Evolutionary conservation across 2,329 filamentous ascomycete genomes (phyloP), one percentile per base, ranked within the genome.

Genomic region (Aspergillus flavus): DNA sequence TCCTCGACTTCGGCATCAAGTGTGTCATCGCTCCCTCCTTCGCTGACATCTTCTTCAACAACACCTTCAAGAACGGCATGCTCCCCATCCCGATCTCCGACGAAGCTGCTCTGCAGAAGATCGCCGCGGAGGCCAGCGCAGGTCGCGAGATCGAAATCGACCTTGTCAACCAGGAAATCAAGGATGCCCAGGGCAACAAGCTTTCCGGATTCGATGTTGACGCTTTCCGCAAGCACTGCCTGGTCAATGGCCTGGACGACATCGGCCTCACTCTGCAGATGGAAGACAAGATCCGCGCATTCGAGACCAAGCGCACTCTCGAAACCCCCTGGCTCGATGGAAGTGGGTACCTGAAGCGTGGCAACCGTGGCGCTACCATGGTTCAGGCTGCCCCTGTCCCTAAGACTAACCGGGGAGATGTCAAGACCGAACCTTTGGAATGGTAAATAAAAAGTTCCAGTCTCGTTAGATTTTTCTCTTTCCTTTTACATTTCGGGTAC

Each of bases 61-160:
- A 99, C 85, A 95, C 91, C n/a, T 98, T 97, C 87, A 98, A 99
- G 86, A 99, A 99, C 83, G 94, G 94, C 82, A 98, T 98, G 95
- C 84, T 98, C 67, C 94, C 94, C 55, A 88, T 98, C 65, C 81
- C 85, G 63, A 91, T 98, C 75, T 82, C 85, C 36, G 88, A 94
- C 77, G 80, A 87, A 68, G 83, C 80, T 1, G 84, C 86, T 36
- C 82, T 97, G 4, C 84, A 91, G 50, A 84, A 84, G 65, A 89
- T 98, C 67, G 89, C 91, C 43, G 87, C 84, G 30, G 92, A 96
- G 79, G 94, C 94, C 39, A 85, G 85, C 43, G 91, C 91, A 4
- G 93, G 93, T 62, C 86, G 86, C 63, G 94, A 97, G 78, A 83
- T 98, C 68, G 94, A 97, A 81, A 86, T 98, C 64, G 94, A 98